These are phyloP conservation scores for Nakazawaea molendinolei DNA, from an alignment of 805 yeast genomes.

Conservation along the genomic window DNA sequence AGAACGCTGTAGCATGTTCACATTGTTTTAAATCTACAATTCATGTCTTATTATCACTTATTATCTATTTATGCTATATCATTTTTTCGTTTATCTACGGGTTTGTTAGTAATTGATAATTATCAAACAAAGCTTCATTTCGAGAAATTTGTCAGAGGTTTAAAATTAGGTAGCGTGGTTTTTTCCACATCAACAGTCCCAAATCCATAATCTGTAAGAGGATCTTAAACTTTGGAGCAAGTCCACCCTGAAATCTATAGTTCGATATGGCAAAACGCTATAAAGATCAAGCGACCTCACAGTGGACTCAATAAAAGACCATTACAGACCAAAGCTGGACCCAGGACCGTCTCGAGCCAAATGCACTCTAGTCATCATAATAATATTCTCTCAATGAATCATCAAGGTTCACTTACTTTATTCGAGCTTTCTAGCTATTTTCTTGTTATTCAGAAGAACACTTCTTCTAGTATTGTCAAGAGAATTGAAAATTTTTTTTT, in stretches of 20 bases:
- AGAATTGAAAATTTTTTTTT: slow-evolving; percentile 6
- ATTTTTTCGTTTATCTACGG: neutral
- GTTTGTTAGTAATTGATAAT: neutral
- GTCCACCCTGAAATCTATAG: neutral
- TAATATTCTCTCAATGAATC: slow-evolving; percentile 13
- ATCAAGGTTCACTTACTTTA: too few species aligned
- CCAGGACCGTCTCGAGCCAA: slow-evolving; percentile 86
- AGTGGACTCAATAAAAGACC: slow-evolving; percentile 1
- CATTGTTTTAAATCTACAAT: too few species aligned
- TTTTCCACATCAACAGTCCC: slow-evolving; percentile 88
- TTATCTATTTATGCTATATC: neutral
- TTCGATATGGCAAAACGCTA: neutral
- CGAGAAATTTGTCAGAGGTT: slow-evolving; percentile 44
- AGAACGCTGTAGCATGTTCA: too few species aligned
- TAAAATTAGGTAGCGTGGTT: slow-evolving; percentile 91
- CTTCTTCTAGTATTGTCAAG: too few species aligned
- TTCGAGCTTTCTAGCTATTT: too few species aligned
- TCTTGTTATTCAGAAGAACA: too few species aligned
- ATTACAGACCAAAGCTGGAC: neutral
- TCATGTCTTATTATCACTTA: neutral
- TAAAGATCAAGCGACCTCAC: neutral
- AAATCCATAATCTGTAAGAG: neutral
- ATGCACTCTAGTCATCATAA: slow-evolving; percentile 93
- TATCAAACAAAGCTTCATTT: neutral
- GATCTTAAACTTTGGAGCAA: slow-evolving; percentile 4